Base-by-base conservation (phyloP, 148 eudicot species). In the Mesembryanthemum crystallinum region DNA sequence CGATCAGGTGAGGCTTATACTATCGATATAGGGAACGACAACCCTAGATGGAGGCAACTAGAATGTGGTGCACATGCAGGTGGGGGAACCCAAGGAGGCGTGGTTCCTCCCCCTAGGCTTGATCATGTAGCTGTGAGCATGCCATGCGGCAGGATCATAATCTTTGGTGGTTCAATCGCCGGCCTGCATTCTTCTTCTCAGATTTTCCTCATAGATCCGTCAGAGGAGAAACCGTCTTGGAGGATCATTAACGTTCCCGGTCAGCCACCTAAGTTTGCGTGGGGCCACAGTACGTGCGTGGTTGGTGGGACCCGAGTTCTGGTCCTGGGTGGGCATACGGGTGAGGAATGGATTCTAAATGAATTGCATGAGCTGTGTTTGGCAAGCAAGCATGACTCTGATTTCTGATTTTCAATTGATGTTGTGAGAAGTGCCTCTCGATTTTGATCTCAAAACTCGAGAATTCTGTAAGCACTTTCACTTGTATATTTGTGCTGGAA, bases 281-380 rank as follows among this genome's bases (percentile, higher is more conserved):
- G 97, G 97, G 97, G 92, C 64, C 94, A 92, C 54, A 90, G 94
- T 33, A 89, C 94, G 1, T 92, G 97, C 60, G 88, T 92, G 42
- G 92, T 92, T 28, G 97, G 97, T 11, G 97, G 97, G 49, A 92
- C 97, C 1, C 78, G 97, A 75, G 97, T 88, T 15, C 79, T 88
- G 82, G 97, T 92, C 29, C 67, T 89, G 62, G 97, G 97, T 65
- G 97, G 97, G 4, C 90, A 92, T 64, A 87, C 94, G 0, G 97
- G 94, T 5, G 97, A 90, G 76, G 97, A 92, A 71, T 92, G 92
- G 94, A 76, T 88, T 66, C 88, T 92, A 23, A 89, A 88, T 58
- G 97, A 92, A 78, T 71, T 92, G 74, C 91, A 92, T 42, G 97
- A 92, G 80, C 75, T 92, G 79, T 86, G 90, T 69, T 83, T 92